A percentile compares a stretch with the other conserved stretches of the same genome.
These are phyloP conservation scores for Cucumis cinereus DNA, from an alignment of 306 rosid genomes.

Conservation along the genomic window DNA sequence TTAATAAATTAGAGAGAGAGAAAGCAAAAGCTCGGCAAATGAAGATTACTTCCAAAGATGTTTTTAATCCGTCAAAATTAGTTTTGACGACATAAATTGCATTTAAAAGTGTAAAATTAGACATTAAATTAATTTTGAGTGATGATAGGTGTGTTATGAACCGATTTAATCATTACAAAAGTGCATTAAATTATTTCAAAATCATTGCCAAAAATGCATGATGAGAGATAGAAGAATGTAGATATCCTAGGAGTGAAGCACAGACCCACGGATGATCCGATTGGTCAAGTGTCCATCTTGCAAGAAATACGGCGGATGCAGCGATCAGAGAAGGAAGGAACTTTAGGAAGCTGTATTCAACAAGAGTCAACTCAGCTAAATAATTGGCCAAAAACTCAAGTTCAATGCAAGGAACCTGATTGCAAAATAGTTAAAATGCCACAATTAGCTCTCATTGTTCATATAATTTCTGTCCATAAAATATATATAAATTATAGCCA, in stretches of 20 bases:
- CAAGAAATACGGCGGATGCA: slow-evolving; percentile 85
- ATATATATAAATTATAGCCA: not conserved
- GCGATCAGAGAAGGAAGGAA: slow-evolving; percentile 81
- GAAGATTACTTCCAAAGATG: too few relatives aligned
- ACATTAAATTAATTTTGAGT: too few relatives aligned
- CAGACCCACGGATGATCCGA: slow-evolving; percentile 73
- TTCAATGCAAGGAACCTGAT: slow-evolving; percentile 59
- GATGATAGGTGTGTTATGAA: too few relatives aligned
- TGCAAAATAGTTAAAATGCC: not conserved
- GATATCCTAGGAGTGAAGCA: not conserved
- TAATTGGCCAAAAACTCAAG: slow-evolving; percentile 82
- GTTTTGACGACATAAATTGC: too few relatives aligned
- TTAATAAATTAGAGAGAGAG: not conserved
- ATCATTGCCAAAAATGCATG: too few relatives aligned
- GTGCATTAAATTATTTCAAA: too few relatives aligned
- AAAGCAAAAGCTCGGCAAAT: too few relatives aligned
- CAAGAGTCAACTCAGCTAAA: slow-evolving; percentile 76
- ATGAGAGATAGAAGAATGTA: not conserved
- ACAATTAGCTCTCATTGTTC: not conserved
- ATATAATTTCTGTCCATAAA: not conserved
- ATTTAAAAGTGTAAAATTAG: too few relatives aligned
- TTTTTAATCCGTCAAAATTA: too few relatives aligned
- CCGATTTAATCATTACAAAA: too few relatives aligned
- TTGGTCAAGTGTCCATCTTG: slow-evolving; percentile 82
- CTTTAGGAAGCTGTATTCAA: slow-evolving; percentile 60